phyloP scores from a whole-genome alignment of 169 alveolate genomes.

The Plasmodium coatneyi region DNA sequence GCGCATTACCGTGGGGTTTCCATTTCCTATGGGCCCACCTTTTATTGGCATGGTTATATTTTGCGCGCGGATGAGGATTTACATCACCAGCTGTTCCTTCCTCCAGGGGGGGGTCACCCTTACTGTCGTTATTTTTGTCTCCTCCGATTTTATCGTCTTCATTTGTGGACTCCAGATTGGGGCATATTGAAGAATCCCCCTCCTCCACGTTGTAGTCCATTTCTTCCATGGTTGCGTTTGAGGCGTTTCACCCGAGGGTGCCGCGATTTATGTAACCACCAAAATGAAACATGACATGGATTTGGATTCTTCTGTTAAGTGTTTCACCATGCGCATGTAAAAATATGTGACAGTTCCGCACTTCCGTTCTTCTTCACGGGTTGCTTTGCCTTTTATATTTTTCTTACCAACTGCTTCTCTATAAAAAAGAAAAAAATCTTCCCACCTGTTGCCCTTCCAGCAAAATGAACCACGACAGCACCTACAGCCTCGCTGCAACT shows the following conservation, averaged over 20 bases:
- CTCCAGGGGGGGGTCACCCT: not conserved
- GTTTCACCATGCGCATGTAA: not conserved
- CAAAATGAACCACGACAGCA: not conserved
- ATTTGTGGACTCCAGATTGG: not conserved
- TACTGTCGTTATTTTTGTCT: not conserved
- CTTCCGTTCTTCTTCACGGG: not conserved
- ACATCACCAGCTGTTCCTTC: not conserved
- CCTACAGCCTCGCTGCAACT: not conserved
- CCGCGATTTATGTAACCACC: not conserved
- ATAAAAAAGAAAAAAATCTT: too few relatives aligned
- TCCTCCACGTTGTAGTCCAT: not conserved
- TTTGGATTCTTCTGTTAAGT: not conserved
- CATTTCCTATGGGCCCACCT: not conserved
- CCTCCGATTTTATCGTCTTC: not conserved
- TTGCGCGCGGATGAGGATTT: not conserved
- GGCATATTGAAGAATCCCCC: not conserved
- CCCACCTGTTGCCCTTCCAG: not conserved
- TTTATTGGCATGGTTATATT: too few relatives aligned
- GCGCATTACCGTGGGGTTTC: not conserved
- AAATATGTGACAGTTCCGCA: not conserved
- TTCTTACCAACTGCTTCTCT: not conserved
- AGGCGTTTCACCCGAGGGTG: not conserved
- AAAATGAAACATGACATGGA: not conserved
- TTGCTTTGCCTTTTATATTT: not conserved
- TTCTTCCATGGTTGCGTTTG: not conserved